Evolutionary conservation across 1,284 basidiomycete genomes (phyloP).

Genomic region (Ceratobasidium sp.): DNA sequence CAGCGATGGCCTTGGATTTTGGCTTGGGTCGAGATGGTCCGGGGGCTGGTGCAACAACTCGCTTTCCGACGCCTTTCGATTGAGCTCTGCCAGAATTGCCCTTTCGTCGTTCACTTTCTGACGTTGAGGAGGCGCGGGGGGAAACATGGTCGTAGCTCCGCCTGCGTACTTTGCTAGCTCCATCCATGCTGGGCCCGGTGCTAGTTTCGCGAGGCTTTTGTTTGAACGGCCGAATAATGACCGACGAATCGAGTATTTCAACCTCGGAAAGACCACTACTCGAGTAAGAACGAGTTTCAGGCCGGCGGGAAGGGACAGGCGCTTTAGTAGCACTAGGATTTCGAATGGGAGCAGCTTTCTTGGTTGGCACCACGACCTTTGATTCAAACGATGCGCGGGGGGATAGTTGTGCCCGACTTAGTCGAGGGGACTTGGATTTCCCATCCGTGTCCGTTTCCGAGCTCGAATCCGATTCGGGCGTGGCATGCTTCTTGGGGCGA

Average conservation of each 20-base stretch:
- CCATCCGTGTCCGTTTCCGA: conserved; percentile 6
- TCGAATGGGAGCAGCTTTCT: not conserved
- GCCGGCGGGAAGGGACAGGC: not conserved
- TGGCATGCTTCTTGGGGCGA: conserved; percentile 29
- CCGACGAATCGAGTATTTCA: conserved; percentile 22
- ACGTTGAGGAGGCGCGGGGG: conserved; percentile 17
- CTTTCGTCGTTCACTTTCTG: conserved; percentile 17
- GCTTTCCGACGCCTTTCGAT: not conserved
- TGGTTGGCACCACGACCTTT: not conserved
- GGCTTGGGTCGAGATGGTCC: not conserved
- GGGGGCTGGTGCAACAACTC: not conserved
- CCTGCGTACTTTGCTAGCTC: not conserved
- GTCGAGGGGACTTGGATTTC: conserved; percentile 9
- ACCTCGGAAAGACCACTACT: conserved; percentile 29
- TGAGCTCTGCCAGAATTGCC: too few relatives aligned
- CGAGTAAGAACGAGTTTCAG: conserved; percentile 24
- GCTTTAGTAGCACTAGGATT: not conserved
- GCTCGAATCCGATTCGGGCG: conserved; percentile 8
- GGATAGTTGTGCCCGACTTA: conserved; percentile 13
- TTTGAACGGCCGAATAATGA: not conserved
- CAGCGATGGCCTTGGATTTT: not conserved
- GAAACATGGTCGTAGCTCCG: conserved; percentile 18
- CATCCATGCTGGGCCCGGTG: not conserved
- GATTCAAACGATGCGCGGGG: conserved; percentile 24
- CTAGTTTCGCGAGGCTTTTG: not conserved